These are phyloP conservation scores for Aristolochia californica DNA, from an alignment of 164 flowering plant genomes.

Conservation along the genomic window DNA sequence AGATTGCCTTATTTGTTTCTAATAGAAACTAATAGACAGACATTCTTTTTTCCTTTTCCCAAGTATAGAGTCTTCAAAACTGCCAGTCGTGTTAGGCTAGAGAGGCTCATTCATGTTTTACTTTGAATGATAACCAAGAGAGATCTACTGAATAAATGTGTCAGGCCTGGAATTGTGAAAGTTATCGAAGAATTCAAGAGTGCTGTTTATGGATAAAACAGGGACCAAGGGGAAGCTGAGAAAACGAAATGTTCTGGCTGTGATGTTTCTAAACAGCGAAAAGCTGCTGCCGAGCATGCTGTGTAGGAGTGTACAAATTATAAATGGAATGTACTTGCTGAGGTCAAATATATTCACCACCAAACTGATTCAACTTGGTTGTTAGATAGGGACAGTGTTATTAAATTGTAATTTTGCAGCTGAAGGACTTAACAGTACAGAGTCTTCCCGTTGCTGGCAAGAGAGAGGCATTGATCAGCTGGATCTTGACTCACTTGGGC, in stretches of 20 bases:
- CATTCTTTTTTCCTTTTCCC: too few species aligned
- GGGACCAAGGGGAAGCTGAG: conserved; percentile 34
- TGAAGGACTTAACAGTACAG: conserved; percentile 75
- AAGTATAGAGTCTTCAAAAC: neutral
- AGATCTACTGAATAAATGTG: neutral
- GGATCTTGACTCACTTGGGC: conserved; percentile 71
- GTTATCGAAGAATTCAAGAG: conserved; percentile 76
- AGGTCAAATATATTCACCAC: conserved; percentile 29
- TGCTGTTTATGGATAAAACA: conserved; percentile 73
- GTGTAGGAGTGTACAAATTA: conserved; percentile 37
- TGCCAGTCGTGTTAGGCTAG: too few species aligned
- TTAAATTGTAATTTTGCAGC: conserved; percentile 33
- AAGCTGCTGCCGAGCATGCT: conserved; percentile 56
- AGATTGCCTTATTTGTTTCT: too few species aligned
- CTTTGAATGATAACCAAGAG: neutral
- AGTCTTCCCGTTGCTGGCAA: conserved; percentile 65
- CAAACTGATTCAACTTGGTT: too few species aligned
- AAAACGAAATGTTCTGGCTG: conserved; percentile 18
- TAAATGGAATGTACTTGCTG: conserved; percentile 81
- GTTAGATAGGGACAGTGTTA: too few species aligned
- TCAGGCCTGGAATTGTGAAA: conserved; percentile 66
- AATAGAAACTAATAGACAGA: too few species aligned
- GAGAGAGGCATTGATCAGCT: conserved; percentile 62
- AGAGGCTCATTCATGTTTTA: too few species aligned
- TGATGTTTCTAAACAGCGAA: conserved; percentile 60